Evolutionary conservation across 2,329 filamentous ascomycete genomes (phyloP), one percentile per base, ranked within the genome.

Genomic region (Phyllachora maydis): DNA sequence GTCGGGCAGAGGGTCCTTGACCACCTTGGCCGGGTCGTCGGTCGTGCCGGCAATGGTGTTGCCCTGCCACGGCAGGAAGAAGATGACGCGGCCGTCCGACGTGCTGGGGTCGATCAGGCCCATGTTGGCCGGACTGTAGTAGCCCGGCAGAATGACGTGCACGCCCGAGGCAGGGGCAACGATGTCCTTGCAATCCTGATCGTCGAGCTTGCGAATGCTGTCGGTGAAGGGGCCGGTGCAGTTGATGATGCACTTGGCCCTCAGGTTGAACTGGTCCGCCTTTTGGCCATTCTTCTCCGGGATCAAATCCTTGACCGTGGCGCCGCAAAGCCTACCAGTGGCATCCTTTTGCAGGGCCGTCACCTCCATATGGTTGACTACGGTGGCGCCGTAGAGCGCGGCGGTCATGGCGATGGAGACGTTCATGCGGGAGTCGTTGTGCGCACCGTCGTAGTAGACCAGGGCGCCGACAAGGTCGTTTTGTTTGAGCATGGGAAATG

Each of bases 401-500:
- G 77, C 76, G 6, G 77, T 85, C 56, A 81, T 69, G 12, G 74
- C 77, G 23, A 88, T 59, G 7, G 75, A 79, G 21, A 83, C 70
- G 43, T 85, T 85, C 76, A 85, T 88, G 31, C 77, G 68, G 14
- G 77, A 81, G 43, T 88, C 77, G 41, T 88, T 85, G 54, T 85
- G 78, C 27, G 77, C 76, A 31, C 77, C 77, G 50, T 88, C 73
- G 42, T 85, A 85, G 58, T 88, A 88, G 18, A 85, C 76, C 38
- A 85, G 52, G 16, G 77, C 77, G 33, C 78, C 77, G 25, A 81
- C 62, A 10, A 85, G 52, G 31, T 67, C 67, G 25, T 76, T 66
- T 38, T 65, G 70, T 47, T 71, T 74, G 34, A 88, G 50, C 63
- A 82, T 74, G 12, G 77, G 77, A 39, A 83, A 83, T 6, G 69